Conservation (phyloP, 495 filamentous ascomycete genomes). For the Aspergillus panamensis region DNA sequence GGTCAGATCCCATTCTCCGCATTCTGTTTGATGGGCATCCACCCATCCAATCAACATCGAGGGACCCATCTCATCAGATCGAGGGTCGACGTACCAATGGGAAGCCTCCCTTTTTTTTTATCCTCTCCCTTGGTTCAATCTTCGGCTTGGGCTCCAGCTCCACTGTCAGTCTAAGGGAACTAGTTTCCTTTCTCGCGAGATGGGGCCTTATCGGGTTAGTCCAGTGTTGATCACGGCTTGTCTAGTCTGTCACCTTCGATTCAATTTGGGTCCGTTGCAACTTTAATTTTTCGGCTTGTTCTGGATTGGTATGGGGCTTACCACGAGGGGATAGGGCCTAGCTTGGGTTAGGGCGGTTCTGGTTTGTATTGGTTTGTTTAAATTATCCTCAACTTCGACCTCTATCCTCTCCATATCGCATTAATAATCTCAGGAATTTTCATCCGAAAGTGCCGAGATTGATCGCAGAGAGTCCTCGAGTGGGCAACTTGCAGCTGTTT, state of each 20-base stretch:
- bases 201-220: slow-evolving; percentile 20
- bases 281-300: slow-evolving; percentile 12
- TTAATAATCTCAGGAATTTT: no score
- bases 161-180: slow-evolving; percentile 2
- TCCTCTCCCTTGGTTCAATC: no score
- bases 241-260: slow-evolving; percentile 6
- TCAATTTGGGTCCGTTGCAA: slow-evolving; percentile 12
- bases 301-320: not conserved
- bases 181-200: slow-evolving; percentile 21
- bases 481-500: not conserved
- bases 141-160: no score
- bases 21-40: slow-evolving; percentile 14
- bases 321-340: not conserved
- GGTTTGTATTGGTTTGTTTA: no score
- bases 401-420: no score
- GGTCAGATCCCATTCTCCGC: slow-evolving; percentile 17
- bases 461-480: no score
- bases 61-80: slow-evolving; percentile 3
- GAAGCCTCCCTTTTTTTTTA: not conserved
- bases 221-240: slow-evolving; percentile 15
- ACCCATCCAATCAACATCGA: slow-evolving; percentile 4
- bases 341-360: not conserved
- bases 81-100: slow-evolving; percentile 10
- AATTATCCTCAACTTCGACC: no score
- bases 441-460: no score